phyloP scores from a whole-genome alignment of 805 yeast genomes.

The Saccharomyces paradoxus region DNA sequence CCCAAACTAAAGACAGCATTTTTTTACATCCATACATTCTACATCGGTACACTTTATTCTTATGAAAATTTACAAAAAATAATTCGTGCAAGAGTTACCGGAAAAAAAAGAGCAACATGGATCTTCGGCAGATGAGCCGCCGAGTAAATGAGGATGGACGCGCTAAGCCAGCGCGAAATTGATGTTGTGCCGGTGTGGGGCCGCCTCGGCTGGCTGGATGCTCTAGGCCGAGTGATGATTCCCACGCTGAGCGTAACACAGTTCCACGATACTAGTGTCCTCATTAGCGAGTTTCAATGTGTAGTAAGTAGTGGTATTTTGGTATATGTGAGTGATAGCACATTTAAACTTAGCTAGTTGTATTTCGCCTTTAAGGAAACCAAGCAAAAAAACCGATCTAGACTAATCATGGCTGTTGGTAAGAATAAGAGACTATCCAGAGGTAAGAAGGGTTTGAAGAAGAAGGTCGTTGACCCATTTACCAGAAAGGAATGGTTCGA shows the following conservation, averaged over 20 bases:
- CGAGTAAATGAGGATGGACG: background rate
- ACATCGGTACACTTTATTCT: background rate
- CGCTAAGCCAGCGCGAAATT: background rate
- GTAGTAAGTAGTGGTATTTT: background rate
- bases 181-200: background rate
- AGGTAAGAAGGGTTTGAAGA: slow-evolving; percentile 96
- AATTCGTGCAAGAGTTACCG: background rate
- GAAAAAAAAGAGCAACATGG: background rate
- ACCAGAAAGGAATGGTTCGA: slow-evolving; percentile 98
- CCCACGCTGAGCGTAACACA: background rate
- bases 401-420: slow-evolving; percentile 61
- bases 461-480: slow-evolving; percentile 98
- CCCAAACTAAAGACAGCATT: background rate
- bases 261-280: background rate
- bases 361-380: slow-evolving; percentile 1
- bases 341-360: background rate
- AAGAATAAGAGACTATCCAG: slow-evolving; percentile 75
- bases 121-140: background rate
- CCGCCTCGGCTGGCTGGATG: background rate
- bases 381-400: slow-evolving; percentile 9
- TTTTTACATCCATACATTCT: background rate
- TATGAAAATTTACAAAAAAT: background rate
- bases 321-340: background rate
- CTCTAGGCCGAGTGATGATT: background rate
- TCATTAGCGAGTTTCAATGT: background rate